Evolutionary conservation across 345 rosid genomes (phyloP).

Genomic region (Corymbia maculata): DNA sequence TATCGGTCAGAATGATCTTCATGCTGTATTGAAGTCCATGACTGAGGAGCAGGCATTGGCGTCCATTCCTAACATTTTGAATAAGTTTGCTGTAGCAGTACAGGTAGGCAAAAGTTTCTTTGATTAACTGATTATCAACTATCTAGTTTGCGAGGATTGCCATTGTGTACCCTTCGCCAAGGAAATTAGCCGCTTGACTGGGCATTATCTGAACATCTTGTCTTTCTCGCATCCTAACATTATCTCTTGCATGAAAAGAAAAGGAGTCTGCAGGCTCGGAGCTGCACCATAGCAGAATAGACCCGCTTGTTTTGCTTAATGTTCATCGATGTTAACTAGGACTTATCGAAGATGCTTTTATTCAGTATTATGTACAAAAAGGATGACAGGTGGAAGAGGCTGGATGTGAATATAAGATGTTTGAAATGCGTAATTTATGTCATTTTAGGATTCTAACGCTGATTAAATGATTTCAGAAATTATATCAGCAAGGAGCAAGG

Average conservation of each 20-base stretch:
- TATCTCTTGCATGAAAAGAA: background rate
- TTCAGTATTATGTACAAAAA: background rate
- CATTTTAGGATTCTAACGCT: background rate
- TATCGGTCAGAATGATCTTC: constrained; percentile 94
- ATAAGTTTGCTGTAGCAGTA: constrained; percentile 68
- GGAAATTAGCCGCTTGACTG: background rate
- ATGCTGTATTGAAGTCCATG: constrained; percentile 64
- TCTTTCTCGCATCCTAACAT: background rate
- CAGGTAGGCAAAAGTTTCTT: background rate
- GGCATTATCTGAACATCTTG: background rate
- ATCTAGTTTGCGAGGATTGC: background rate
- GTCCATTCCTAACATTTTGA: constrained; percentile 51
- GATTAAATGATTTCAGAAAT: constrained; percentile 12
- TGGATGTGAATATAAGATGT: background rate
- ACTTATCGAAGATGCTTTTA: background rate
- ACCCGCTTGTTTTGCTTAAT: background rate
- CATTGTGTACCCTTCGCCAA: background rate
- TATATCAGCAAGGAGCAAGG: constrained; percentile 49
- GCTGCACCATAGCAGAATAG: background rate
- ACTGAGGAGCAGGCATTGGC: constrained; percentile 57
- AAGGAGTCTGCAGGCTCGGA: background rate
- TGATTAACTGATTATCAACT: background rate
- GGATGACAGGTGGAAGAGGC: background rate
- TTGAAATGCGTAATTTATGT: background rate
- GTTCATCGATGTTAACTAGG: background rate